Evolutionary conservation across 768 basidiomycete genomes (phyloP).

Genomic region (Imleria badia): DNA sequence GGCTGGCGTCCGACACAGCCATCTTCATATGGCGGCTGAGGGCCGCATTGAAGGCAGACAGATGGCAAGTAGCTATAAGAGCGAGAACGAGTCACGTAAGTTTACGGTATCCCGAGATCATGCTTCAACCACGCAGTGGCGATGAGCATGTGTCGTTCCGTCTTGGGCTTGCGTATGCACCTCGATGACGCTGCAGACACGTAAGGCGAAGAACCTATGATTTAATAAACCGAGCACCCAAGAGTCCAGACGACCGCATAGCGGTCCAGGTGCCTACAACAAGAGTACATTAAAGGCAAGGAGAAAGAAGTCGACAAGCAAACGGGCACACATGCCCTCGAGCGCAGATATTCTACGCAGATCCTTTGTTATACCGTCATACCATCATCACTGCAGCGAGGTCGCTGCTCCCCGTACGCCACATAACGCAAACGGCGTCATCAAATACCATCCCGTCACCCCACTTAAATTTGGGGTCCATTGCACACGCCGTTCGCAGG

Average conservation of each 20-base stretch:
- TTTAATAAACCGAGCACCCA: conserved; percentile 18
- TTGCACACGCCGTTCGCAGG: conserved; percentile 29
- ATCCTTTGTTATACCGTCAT: conserved; percentile 26
- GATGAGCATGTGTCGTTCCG: conserved; percentile 26
- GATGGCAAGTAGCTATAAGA: neutral
- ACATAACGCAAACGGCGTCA: conserved; percentile 33
- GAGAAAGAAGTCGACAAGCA: conserved; percentile 10
- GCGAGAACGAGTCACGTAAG: conserved; percentile 21
- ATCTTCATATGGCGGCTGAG: conserved; percentile 13
- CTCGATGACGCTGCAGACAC: conserved; percentile 14
- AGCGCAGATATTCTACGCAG: conserved; percentile 28
- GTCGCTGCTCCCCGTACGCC: conserved; percentile 27
- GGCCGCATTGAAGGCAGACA: conserved; percentile 16
- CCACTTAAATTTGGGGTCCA: conserved; percentile 24
- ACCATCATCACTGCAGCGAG: conserved; percentile 32
- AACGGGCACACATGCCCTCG: conserved; percentile 8
- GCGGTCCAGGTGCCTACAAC: conserved; percentile 13
- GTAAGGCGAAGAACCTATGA: conserved; percentile 13
- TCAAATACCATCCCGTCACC: conserved; percentile 23
- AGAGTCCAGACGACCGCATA: conserved; percentile 16
- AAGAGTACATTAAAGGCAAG: conserved; percentile 16
- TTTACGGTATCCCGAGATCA: conserved; percentile 30
- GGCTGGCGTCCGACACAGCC: conserved; percentile 17
- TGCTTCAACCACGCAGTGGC: conserved; percentile 32
- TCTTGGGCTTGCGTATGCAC: too few relatives aligned